Evolutionary conservation across 2,329 filamentous ascomycete genomes (phyloP).

Genomic region (Lizonia empirigonia): DNA sequence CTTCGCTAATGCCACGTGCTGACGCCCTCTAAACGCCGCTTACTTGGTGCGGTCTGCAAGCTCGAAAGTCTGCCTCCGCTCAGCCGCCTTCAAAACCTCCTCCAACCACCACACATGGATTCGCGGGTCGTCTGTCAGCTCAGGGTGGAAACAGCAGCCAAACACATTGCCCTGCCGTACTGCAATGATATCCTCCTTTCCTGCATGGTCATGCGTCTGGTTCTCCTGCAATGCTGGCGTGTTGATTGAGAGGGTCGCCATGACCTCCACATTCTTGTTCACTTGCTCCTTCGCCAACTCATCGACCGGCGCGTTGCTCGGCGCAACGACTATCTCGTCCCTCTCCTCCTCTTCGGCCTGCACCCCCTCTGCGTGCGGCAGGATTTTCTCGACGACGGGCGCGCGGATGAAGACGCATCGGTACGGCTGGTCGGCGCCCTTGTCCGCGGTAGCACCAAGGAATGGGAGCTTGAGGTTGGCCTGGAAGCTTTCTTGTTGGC

Average conservation of each 20-base stretch:
- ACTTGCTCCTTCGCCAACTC: constrained; percentile 53
- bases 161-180: constrained; percentile 90
- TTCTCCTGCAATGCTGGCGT: constrained; percentile 57
- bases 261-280: constrained; percentile 60
- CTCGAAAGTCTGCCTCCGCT: constrained; percentile 41
- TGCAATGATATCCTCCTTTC: constrained; percentile 75
- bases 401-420: constrained; percentile 91
- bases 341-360: constrained; percentile 56
- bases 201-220: constrained; percentile 51
- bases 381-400: constrained; percentile 84
- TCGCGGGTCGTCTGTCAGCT: constrained; percentile 83
- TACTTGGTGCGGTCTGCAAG: constrained; percentile 35
- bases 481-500: constrained; percentile 91
- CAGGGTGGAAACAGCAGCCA: constrained; percentile 94
- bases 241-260: constrained; percentile 62
- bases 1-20: constrained; percentile 5
- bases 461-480: constrained; percentile 76
- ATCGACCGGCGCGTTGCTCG: constrained; percentile 57
- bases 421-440: constrained; percentile 60
- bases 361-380: constrained; percentile 60
- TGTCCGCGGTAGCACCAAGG: constrained; percentile 50
- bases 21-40: background rate
- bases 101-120: constrained; percentile 95
- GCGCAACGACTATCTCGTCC: constrained; percentile 63
- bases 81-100: constrained; percentile 60